Conservation (phyloP, 306 rosid genomes). For the Trifolium pratense region DNA sequence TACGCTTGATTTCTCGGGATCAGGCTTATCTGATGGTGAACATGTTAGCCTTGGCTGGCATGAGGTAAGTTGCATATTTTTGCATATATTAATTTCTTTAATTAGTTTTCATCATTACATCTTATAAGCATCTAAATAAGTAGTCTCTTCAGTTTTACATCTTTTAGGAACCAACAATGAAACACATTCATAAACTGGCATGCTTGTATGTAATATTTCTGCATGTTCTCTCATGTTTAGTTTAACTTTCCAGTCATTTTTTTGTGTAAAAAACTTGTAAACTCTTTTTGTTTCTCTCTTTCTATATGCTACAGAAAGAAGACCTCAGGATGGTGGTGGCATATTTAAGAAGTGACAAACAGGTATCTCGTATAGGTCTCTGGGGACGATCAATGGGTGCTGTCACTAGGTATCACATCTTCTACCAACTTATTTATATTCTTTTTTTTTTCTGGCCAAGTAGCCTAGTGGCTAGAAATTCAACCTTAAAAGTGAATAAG, state of each 20-base stretch:
- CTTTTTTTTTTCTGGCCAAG: too few species aligned
- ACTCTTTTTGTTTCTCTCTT: conserved; percentile 35
- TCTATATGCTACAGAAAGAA: conserved; percentile 64
- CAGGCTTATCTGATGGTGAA: conserved; percentile 96
- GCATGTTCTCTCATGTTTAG: conserved; percentile 3
- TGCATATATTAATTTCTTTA: too few species aligned
- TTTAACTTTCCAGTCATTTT: conserved; percentile 15
- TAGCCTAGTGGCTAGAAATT: too few species aligned
- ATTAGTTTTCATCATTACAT: too few species aligned
- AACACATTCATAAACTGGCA: conserved; percentile 14
- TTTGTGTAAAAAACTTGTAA: conserved; percentile 28
- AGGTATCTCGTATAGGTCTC: conserved; percentile 80
- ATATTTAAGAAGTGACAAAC: conserved; percentile 80
- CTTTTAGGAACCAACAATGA: conserved; percentile 29
- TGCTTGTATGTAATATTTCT: conserved; percentile 7
- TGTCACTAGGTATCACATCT: conserved; percentile 76
- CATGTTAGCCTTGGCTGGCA: conserved; percentile 99
- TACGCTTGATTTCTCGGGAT: conserved; percentile 96
- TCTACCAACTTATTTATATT: conserved; percentile 33
- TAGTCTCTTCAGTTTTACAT: neutral
- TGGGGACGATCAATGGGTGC: conserved; percentile 99
- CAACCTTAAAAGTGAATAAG: too few species aligned
- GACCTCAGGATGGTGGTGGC: conserved; percentile 90
- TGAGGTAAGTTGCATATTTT: conserved; percentile 59
- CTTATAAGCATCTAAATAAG: too few species aligned